Conservation (phyloP, 768 basidiomycete species). For the Hysterangium stoloniferum region DNA sequence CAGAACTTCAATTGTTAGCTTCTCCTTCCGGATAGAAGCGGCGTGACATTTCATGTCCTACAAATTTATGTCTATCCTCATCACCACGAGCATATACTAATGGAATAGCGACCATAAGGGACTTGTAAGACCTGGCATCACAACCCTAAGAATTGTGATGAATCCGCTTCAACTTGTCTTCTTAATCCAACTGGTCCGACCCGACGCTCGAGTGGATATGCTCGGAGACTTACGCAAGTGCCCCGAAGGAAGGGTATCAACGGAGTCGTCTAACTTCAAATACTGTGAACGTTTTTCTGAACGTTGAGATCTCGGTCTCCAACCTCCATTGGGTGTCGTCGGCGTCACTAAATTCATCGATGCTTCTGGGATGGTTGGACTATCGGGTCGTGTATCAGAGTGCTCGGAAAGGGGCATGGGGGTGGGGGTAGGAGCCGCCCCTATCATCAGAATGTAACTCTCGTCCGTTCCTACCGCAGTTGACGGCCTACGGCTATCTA, state of each 20-base stretch:
- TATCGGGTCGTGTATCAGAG: constrained; percentile 6
- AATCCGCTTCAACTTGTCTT: not conserved
- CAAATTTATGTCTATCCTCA: too few relatives aligned
- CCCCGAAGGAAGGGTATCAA: not conserved
- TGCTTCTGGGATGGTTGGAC: constrained; percentile 7
- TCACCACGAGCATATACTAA: too few relatives aligned
- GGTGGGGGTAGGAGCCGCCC: not conserved
- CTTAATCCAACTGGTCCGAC: not conserved
- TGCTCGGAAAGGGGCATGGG: not conserved
- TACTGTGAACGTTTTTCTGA: not conserved
- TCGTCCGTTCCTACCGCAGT: not conserved
- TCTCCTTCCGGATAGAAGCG: too few relatives aligned
- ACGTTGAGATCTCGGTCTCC: not conserved
- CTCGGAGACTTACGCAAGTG: not conserved
- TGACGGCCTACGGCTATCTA: not conserved
- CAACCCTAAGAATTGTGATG: too few relatives aligned
- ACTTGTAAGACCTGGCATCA: too few relatives aligned
- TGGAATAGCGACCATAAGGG: too few relatives aligned
- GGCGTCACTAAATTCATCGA: not conserved
- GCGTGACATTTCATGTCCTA: too few relatives aligned
- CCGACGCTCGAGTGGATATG: not conserved
- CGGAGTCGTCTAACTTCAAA: not conserved
- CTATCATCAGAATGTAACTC: not conserved
- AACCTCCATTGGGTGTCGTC: too few relatives aligned
- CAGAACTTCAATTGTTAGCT: too few relatives aligned